phyloP scores from a whole-genome alignment of 2,329 filamentous ascomycete species.

The Fusarium cicatricum region DNA sequence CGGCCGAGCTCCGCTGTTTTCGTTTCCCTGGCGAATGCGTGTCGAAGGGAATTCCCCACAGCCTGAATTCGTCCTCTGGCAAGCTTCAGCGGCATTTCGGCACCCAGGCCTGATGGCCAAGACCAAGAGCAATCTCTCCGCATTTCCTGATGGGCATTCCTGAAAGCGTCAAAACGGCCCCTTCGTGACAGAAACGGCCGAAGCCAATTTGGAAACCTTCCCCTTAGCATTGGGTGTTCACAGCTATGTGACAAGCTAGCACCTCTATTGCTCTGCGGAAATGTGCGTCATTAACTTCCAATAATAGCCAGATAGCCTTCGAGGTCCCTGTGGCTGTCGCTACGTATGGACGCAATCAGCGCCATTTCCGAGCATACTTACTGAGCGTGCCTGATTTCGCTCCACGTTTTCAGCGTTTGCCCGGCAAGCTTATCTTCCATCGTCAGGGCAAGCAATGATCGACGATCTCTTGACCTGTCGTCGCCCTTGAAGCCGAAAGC shows the following conservation, averaged over 20 bases:
- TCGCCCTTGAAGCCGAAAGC: conserved; percentile 2
- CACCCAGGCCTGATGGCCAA: conserved; percentile 7
- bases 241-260: conserved; percentile 13
- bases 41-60: not conserved
- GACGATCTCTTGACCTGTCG: conserved; percentile 1
- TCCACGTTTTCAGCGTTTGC: conserved; percentile 9
- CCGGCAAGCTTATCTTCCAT: not conserved
- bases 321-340: conserved; percentile 10
- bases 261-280: not conserved
- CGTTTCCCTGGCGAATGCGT: not conserved
- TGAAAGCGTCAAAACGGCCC: conserved; percentile 15
- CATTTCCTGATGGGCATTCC: conserved; percentile 22
- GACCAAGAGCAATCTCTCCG: conserved; percentile 12
- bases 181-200: conserved; percentile 2
- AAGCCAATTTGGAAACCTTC: conserved; percentile 3
- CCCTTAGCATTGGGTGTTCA: not conserved
- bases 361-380: conserved; percentile 11
- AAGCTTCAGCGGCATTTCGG: not conserved
- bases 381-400: conserved; percentile 5
- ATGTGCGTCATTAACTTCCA: conserved; percentile 25
- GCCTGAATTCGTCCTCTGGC: not conserved
- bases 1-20: not conserved
- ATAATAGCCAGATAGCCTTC: conserved; percentile 4
- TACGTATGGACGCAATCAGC: not conserved
- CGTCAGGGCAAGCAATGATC: not conserved